Percentiles rank a stretch among this genome's conserved stretches.
These are phyloP conservation scores for Cyberlindnera euphorbiae DNA, from an alignment of 805 yeast genomes.

Conservation along the genomic window DNA sequence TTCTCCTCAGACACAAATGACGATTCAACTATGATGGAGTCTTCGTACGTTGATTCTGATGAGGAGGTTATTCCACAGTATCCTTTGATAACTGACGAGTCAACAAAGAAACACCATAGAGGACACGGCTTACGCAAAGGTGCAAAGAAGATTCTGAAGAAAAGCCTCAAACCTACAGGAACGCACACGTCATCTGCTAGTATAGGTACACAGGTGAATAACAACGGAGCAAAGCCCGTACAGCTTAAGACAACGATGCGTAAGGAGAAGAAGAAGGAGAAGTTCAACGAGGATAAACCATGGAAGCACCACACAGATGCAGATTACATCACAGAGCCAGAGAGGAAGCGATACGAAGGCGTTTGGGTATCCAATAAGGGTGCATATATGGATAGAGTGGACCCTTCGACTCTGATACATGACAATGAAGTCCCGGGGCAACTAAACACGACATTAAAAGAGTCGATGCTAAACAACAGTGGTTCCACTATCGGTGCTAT, in stretches of 20 bases:
- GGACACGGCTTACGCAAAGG: slow-evolving; percentile 19
- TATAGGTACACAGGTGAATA: too few relatives aligned
- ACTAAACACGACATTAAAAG: slow-evolving; percentile 22
- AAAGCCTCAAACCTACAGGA: slow-evolving; percentile 14
- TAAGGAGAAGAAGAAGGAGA: slow-evolving; percentile 27
- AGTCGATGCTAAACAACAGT: slow-evolving; percentile 27
- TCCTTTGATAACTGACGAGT: slow-evolving; percentile 13
- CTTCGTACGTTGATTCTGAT: slow-evolving; percentile 4
- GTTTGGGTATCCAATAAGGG: slow-evolving; percentile 91
- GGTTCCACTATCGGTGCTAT: slow-evolving; percentile 5
- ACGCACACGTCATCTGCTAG: too few relatives aligned
- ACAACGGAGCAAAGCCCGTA: slow-evolving; percentile 13
- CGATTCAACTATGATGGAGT: too few relatives aligned
- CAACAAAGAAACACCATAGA: slow-evolving; percentile 2
- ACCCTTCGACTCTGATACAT: slow-evolving; percentile 14
- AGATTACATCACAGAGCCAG: slow-evolving; percentile 49
- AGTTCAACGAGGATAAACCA: slow-evolving; percentile 84
- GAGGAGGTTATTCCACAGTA: slow-evolving; percentile 22
- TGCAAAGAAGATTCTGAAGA: slow-evolving; percentile 23
- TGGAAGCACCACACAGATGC: slow-evolving; percentile 83
- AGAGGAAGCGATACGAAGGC: slow-evolving; percentile 86
- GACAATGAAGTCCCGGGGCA: slow-evolving; percentile 22
- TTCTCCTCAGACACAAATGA: too few relatives aligned
- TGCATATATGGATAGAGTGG: slow-evolving; percentile 38
- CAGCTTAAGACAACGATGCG: slow-evolving; percentile 26